Percentiles rank a stretch among this genome's conserved stretches.
These are phyloP conservation scores for Mollisiaceae sp. DNA, from an alignment of 2,329 filamentous ascomycete genomes.

Conservation along the genomic window DNA sequence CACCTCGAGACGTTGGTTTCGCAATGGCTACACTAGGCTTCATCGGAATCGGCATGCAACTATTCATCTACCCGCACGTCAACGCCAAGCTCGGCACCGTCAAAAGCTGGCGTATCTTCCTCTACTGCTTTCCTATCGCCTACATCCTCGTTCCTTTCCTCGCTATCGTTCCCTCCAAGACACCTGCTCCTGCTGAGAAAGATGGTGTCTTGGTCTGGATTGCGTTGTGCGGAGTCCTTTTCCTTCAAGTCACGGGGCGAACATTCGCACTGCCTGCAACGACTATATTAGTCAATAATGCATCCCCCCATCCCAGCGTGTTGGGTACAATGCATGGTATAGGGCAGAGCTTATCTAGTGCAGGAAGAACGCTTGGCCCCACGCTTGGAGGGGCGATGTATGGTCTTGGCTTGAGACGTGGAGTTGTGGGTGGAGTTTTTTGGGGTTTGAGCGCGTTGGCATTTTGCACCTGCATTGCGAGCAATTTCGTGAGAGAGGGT, in stretches of 20 bases:
- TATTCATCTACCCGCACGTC: constrained; percentile 72
- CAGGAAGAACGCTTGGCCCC: constrained; percentile 64
- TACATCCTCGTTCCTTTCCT: constrained; percentile 75
- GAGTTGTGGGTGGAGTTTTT: constrained; percentile 54
- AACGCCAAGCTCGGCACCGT: constrained; percentile 71
- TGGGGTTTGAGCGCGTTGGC: constrained; percentile 56
- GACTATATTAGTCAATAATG: constrained; percentile 53
- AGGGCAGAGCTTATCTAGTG: constrained; percentile 62
- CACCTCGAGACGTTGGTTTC: constrained; percentile 70
- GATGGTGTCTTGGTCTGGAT: constrained; percentile 39
- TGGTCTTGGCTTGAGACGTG: constrained; percentile 60
- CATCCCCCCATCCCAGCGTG: constrained; percentile 61
- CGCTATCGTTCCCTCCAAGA: constrained; percentile 61
- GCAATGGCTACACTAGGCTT: constrained; percentile 77
- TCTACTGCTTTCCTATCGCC: constrained; percentile 71
- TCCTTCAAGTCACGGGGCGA: constrained; percentile 73
- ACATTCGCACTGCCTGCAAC: constrained; percentile 54
- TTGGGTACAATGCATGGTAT: constrained; percentile 62
- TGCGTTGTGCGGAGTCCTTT: constrained; percentile 46
- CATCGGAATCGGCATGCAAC: constrained; percentile 72
- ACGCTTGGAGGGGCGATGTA: constrained; percentile 64
- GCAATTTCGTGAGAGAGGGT: constrained; percentile 62
- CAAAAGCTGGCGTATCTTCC: constrained; percentile 66
- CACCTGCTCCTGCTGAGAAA: constrained; percentile 36
- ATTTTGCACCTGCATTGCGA: constrained; percentile 55